phyloP scores from a whole-genome alignment of 2,329 filamentous ascomycete species.

The Emmonsiellopsis sp. region DNA sequence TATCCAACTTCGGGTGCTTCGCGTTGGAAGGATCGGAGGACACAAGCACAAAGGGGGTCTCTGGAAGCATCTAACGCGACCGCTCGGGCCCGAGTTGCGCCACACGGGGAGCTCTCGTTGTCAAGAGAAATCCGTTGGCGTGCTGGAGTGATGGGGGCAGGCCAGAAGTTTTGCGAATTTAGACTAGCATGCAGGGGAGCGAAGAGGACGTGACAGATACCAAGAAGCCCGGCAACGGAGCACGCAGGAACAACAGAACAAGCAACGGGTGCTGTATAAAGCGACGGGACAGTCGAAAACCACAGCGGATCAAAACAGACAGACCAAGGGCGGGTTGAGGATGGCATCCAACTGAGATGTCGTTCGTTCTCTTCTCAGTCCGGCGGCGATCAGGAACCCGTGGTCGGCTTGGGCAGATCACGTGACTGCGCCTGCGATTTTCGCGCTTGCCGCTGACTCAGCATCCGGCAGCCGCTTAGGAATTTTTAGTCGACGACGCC shows the following conservation, averaged over 20 bases:
- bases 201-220: slow-evolving; percentile 1
- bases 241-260: not conserved
- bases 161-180: slow-evolving; percentile 4
- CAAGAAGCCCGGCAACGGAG: not conserved
- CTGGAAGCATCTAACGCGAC: slow-evolving; percentile 3
- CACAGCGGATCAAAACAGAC: not conserved
- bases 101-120: not conserved
- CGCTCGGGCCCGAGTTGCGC: not conserved
- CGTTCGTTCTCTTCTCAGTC: no score
- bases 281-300: not conserved
- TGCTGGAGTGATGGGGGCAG: not conserved
- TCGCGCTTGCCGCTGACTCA: no score
- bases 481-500: no score
- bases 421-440: no score
- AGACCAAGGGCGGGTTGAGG: no score
- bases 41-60: not conserved
- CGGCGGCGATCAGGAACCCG: no score
- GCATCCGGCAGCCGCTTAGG: no score
- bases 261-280: not conserved
- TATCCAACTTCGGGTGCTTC: not conserved
- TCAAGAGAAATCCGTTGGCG: not conserved
- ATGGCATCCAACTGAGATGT: no score
- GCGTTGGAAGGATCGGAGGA: not conserved
- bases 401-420: no score
- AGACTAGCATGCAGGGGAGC: not conserved